These are phyloP conservation scores for Mycena polygramma DNA, from an alignment of 768 basidiomycete genomes.

Conservation along the genomic window DNA sequence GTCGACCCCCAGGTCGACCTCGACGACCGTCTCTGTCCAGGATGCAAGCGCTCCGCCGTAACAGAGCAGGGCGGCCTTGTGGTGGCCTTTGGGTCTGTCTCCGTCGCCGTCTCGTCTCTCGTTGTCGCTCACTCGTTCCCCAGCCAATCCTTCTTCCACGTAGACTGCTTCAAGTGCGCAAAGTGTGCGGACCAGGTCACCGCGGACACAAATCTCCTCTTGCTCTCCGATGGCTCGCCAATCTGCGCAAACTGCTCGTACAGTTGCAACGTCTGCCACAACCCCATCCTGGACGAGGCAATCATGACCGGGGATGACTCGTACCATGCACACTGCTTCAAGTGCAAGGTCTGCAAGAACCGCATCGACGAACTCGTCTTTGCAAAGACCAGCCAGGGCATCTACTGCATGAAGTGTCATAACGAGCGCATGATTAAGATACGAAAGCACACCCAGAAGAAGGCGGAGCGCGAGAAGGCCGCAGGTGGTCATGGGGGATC, in stretches of 20 bases:
- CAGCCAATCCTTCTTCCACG: slow-evolving; percentile 95
- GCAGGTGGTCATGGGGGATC: slow-evolving; percentile 54
- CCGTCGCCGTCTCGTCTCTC: slow-evolving; percentile 24
- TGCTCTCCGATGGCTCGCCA: slow-evolving; percentile 97
- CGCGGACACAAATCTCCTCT: slow-evolving; percentile 96
- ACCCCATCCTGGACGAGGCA: slow-evolving; percentile 97
- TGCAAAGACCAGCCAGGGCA: slow-evolving; percentile 97
- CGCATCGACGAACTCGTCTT: slow-evolving; percentile 98
- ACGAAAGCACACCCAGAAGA: slow-evolving; percentile 90
- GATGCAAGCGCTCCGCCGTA: slow-evolving; percentile 85
- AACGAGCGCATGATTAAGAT: slow-evolving; percentile 97
- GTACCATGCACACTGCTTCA: slow-evolving; percentile 99
- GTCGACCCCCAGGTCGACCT: slow-evolving; percentile 38
- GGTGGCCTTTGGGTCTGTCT: slow-evolving; percentile 93
- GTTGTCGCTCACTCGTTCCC: slow-evolving; percentile 22
- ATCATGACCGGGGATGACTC: slow-evolving; percentile 99
- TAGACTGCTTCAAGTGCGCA: slow-evolving; percentile 96
- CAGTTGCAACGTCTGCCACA: slow-evolving; percentile 94
- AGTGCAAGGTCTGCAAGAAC: slow-evolving; percentile 94
- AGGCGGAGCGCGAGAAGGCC: slow-evolving; percentile 73
- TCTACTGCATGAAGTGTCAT: slow-evolving; percentile 99
- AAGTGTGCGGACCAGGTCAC: slow-evolving; percentile 95
- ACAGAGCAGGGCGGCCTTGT: slow-evolving; percentile 88
- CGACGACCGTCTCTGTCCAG: slow-evolving; percentile 81
- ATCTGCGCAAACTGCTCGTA: slow-evolving; percentile 96